Evolutionary conservation across 768 basidiomycete genomes (phyloP).

Genomic region (Lactarius akahatsu): DNA sequence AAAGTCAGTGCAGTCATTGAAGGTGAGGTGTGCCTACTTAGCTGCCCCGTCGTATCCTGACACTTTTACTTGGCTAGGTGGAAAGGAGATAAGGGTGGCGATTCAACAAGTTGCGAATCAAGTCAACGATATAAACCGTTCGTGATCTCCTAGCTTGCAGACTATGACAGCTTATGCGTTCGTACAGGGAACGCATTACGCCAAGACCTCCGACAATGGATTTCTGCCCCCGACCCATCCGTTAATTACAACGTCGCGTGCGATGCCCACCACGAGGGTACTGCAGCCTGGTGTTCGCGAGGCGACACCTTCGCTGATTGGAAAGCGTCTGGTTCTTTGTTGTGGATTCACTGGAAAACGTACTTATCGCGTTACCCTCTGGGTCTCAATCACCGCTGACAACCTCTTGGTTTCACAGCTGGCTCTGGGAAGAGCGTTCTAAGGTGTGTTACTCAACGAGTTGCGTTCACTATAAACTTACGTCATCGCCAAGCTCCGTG

Average conservation of each 20-base stretch:
- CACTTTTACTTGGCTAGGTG: neutral
- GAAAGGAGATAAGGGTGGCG: neutral
- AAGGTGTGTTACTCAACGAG: neutral
- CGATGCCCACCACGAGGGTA: neutral
- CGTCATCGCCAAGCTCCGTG: neutral
- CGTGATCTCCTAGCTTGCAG: neutral
- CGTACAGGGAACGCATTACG: neutral
- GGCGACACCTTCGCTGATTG: neutral
- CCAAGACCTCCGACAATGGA: neutral
- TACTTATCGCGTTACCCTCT: neutral
- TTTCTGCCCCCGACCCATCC: slow-evolving; percentile 4
- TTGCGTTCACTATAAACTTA: too few species aligned
- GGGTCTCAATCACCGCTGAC: neutral
- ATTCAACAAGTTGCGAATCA: neutral
- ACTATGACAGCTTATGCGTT: too few species aligned
- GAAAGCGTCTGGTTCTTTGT: neutral
- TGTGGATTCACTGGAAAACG: slow-evolving; percentile 11
- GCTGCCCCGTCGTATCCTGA: too few species aligned
- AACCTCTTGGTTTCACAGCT: neutral
- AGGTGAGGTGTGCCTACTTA: neutral
- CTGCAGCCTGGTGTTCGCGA: neutral
- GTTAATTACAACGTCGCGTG: neutral
- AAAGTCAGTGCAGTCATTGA: neutral
- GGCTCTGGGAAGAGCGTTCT: slow-evolving; percentile 18
- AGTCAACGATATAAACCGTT: neutral